Conservation (phyloP, 2,329 filamentous ascomycete genomes). For the Didymella lethalis region DNA sequence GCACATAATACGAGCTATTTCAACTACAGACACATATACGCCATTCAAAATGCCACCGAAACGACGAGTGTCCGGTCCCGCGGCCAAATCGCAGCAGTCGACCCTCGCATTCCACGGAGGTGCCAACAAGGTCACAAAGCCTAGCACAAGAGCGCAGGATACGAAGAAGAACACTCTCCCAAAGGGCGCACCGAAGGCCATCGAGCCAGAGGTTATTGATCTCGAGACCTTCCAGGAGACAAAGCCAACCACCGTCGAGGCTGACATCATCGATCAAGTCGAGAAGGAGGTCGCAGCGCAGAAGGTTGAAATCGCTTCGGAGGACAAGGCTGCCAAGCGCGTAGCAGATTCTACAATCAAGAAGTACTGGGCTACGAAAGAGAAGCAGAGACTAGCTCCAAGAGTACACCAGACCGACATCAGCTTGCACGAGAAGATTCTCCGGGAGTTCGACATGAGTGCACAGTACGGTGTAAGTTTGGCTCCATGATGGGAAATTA, state of each 20-base stretch:
- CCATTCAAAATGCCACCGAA: constrained; percentile 55
- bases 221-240: constrained; percentile 32
- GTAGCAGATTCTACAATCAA: constrained; percentile 74
- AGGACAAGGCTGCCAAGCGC: constrained; percentile 67
- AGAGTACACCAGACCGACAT: constrained; percentile 81
- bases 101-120: constrained; percentile 70
- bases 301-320: constrained; percentile 37
- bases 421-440: constrained; percentile 78
- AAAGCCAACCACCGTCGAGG: constrained; percentile 51
- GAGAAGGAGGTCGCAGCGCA: constrained; percentile 44
- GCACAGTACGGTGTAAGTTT: constrained; percentile 84
- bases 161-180: constrained; percentile 52
- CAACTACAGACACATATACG: background rate
- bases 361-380: constrained; percentile 78
- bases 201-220: constrained; percentile 34
- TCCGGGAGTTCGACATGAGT: constrained; percentile 91
- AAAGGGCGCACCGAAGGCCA: constrained; percentile 42
- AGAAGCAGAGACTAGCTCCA: constrained; percentile 71
- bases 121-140: constrained; percentile 66
- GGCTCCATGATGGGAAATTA: background rate
- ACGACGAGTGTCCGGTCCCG: constrained; percentile 51
- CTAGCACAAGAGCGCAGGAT: constrained; percentile 49
- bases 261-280: constrained; percentile 51
- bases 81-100: constrained; percentile 63
- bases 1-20: background rate